Conservation (phyloP, 2,329 filamentous ascomycete species). For the Fusarium annulatum region DNA sequence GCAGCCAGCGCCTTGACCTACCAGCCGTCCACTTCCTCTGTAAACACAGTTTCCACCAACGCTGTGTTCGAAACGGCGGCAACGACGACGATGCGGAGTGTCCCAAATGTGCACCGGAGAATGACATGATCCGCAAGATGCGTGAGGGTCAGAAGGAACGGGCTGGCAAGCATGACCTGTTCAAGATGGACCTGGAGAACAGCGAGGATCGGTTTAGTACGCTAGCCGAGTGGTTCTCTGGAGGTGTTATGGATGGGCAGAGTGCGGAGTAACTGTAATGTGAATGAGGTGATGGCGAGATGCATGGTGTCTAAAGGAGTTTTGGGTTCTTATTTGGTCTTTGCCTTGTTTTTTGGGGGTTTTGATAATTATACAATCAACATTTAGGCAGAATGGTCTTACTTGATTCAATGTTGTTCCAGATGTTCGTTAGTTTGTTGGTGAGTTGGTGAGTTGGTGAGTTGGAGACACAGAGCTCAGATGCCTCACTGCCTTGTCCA, state of each 20-base stretch:
- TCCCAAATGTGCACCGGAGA: constrained; percentile 84
- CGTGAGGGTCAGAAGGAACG: constrained; percentile 87
- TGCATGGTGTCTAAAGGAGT: constrained; percentile 37
- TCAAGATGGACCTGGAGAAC: constrained; percentile 80
- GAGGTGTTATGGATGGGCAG: constrained; percentile 81
- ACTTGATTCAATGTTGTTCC: background rate
- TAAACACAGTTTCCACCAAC: constrained; percentile 96
- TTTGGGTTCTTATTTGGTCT: constrained; percentile 16
- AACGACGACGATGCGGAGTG: constrained; percentile 79
- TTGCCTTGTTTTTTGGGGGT: background rate
- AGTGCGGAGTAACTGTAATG: constrained; percentile 45
- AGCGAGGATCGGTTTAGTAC: constrained; percentile 89
- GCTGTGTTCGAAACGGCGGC: constrained; percentile 72
- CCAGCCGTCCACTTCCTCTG: constrained; percentile 96
- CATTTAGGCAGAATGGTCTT: constrained; percentile 11
- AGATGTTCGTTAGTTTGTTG: background rate
- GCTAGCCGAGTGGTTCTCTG: constrained; percentile 92
- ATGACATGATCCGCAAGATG: constrained; percentile 89
- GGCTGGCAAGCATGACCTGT: constrained; percentile 88
- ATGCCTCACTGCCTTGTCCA: background rate
- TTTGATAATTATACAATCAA: constrained; percentile 2
- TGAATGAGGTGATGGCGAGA: background rate
- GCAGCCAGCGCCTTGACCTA: constrained; percentile 80
- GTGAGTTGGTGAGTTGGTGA: accelerated
- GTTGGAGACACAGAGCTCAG: background rate